These are phyloP conservation scores for Medicago ruthenica DNA, from an alignment of 306 rosid species.

Conservation along the genomic window DNA sequence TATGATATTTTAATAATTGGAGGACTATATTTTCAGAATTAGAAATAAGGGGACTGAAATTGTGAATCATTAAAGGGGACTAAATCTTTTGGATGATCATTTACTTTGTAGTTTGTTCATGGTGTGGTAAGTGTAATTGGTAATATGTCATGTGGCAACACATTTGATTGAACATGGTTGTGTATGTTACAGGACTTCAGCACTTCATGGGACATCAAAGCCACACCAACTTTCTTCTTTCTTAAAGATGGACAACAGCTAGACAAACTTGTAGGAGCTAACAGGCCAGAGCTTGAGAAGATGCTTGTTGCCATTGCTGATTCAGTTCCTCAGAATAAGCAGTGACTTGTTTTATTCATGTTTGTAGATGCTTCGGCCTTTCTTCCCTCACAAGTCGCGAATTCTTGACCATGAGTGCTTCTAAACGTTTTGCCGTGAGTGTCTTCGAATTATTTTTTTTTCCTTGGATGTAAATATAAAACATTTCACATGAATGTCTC, in stretches of 20 bases:
- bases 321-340: constrained; percentile 39
- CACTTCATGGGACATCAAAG: constrained; percentile 95
- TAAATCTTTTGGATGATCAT: not conserved
- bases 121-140: constrained; percentile 1
- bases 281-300: constrained; percentile 87
- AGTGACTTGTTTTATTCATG: constrained; percentile 39
- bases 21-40: too few relatives aligned
- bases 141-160: not conserved
- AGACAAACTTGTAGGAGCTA: constrained; percentile 98
- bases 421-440: constrained; percentile 28
- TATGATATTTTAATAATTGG: not conserved
- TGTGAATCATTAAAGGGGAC: not conserved
- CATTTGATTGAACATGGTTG: constrained; percentile 39
- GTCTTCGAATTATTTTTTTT: constrained; percentile 17
- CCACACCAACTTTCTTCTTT: constrained; percentile 98
- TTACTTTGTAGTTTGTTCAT: constrained; percentile 5
- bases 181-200: constrained; percentile 79
- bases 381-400: constrained; percentile 11
- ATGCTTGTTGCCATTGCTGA: constrained; percentile 67
- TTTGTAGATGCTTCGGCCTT: constrained; percentile 2
- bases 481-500: constrained; percentile 25
- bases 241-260: constrained; percentile 80
- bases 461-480: constrained; percentile 41
- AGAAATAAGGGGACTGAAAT: not conserved
- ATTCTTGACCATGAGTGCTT: constrained; percentile 34